These are phyloP conservation scores for Decorospora gaudefroyi DNA, from an alignment of 2,329 filamentous ascomycete genomes.

Conservation along the genomic window DNA sequence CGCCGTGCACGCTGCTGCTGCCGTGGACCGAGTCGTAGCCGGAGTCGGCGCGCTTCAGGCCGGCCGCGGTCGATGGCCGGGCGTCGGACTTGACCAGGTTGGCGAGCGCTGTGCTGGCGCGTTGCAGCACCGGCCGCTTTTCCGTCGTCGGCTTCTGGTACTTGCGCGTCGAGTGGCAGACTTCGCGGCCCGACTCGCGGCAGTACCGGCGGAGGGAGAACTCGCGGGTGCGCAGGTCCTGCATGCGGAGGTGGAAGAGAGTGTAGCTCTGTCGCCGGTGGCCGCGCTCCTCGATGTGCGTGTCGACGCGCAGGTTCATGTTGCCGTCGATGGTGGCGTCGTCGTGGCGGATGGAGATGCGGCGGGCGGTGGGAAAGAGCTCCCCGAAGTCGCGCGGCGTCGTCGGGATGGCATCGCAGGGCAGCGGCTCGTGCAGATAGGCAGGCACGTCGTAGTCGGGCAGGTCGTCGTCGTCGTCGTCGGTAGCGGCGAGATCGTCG, in stretches of 20 bases:
- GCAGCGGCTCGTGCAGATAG: slow-evolving; percentile 65
- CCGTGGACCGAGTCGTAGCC: slow-evolving; percentile 58
- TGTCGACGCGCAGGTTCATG: slow-evolving; percentile 93
- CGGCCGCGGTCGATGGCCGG: slow-evolving; percentile 49
- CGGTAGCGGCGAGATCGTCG: slow-evolving; percentile 57
- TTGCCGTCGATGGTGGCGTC: slow-evolving; percentile 89
- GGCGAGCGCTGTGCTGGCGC: slow-evolving; percentile 64
- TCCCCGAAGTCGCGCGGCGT: slow-evolving; percentile 80
- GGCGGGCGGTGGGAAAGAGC: slow-evolving; percentile 83
- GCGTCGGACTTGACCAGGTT: slow-evolving; percentile 61
- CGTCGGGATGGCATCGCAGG: slow-evolving; percentile 71
- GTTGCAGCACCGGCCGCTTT: slow-evolving; percentile 58
- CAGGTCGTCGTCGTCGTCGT: slow-evolving; percentile 51
- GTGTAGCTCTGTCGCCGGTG: slow-evolving; percentile 67
- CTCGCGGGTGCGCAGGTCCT: slow-evolving; percentile 81
- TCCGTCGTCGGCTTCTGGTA: slow-evolving; percentile 61
- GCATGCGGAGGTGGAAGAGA: slow-evolving; percentile 94
- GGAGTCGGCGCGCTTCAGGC: slow-evolving; percentile 62
- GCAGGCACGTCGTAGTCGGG: slow-evolving; percentile 62
- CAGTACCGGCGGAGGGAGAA: slow-evolving; percentile 92
- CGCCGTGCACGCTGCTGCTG: slow-evolving; percentile 22
- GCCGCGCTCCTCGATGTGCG: slow-evolving; percentile 64
- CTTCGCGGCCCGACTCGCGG: slow-evolving; percentile 87
- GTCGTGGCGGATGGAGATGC: slow-evolving; percentile 84
- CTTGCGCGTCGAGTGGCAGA: slow-evolving; percentile 81